A percentile compares a stretch with the other conserved stretches of the same genome.
Conservation (phyloP, 306 rosid genomes). For the Casuarina equisetifolia region DNA sequence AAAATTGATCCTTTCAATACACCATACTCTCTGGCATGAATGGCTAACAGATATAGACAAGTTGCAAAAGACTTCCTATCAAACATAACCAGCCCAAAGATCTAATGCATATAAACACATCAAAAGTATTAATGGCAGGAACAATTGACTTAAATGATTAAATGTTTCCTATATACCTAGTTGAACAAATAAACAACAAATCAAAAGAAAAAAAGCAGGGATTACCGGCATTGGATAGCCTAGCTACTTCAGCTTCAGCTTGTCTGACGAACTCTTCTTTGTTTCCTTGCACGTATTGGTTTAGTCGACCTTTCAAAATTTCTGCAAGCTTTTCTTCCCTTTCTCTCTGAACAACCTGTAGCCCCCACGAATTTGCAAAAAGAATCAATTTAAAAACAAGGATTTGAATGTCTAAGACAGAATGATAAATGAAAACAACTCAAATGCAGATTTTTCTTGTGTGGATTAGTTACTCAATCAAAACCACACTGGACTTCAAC, state of each 20-base stretch:
- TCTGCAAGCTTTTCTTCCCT: constrained; percentile 92
- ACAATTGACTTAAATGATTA: not conserved
- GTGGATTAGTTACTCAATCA: not conserved
- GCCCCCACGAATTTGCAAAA: constrained; percentile 34
- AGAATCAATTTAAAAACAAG: constrained; percentile 18
- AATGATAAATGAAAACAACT: constrained; percentile 9
- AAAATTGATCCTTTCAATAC: not conserved
- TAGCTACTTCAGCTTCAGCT: constrained; percentile 82
- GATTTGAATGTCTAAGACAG: constrained; percentile 18
- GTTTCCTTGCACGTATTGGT: constrained; percentile 83
- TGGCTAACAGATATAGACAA: not conserved
- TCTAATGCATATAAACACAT: not conserved
- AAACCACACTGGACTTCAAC: not conserved
- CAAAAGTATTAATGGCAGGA: constrained; percentile 13
- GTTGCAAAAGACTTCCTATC: not conserved
- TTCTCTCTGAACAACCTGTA: constrained; percentile 85
- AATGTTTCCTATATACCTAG: not conserved
- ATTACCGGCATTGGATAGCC: constrained; percentile 91
- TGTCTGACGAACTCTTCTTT: constrained; percentile 60
- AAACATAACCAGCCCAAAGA: constrained; percentile 3
- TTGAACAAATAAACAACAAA: not conserved
- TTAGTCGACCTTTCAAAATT: constrained; percentile 67
- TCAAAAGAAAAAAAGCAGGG: not conserved
- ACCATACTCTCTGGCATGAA: not conserved
- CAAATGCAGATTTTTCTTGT: not conserved